Percentiles rank a stretch among this genome's conserved stretches.
phyloP scores from a whole-genome alignment of 768 basidiomycete genomes.

The Lentinula boryana region DNA sequence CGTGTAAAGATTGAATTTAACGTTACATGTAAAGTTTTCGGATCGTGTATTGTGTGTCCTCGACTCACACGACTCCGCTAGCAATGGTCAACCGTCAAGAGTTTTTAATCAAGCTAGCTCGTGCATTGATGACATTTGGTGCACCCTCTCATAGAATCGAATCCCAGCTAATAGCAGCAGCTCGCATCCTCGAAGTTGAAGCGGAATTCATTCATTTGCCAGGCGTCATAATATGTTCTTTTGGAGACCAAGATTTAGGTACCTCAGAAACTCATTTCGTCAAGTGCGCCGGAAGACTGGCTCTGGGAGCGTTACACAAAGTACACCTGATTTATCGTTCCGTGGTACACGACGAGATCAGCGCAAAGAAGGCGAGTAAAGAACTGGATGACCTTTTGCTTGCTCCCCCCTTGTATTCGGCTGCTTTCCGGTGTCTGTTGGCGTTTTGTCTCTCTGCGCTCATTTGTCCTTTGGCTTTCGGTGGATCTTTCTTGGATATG shows the following conservation, averaged over 20 bases:
- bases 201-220: conserved; percentile 89
- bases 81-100: conserved; percentile 79
- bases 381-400: conserved; percentile 59
- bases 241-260: conserved; percentile 86
- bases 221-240: conserved; percentile 78
- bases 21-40: conserved; percentile 47
- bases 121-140: conserved; percentile 86
- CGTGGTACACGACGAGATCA: conserved; percentile 90
- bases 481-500: conserved; percentile 81
- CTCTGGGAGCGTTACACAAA: conserved; percentile 78
- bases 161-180: conserved; percentile 84
- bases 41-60: neutral
- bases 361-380: conserved; percentile 68
- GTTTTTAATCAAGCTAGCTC: conserved; percentile 81
- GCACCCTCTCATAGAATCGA: conserved; percentile 93
- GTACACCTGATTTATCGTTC: conserved; percentile 81
- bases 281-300: conserved; percentile 70
- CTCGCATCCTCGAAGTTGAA: conserved; percentile 83
- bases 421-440: conserved; percentile 55
- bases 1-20: conserved; percentile 71
- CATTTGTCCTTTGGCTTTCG: conserved; percentile 83
- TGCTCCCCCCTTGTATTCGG: conserved; percentile 58
- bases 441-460: conserved; percentile 68
- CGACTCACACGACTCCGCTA: conserved; percentile 19
- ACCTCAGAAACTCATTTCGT: conserved; percentile 87